phyloP scores from a whole-genome alignment of 345 rosid species.

The Nasturtium officinale region DNA sequence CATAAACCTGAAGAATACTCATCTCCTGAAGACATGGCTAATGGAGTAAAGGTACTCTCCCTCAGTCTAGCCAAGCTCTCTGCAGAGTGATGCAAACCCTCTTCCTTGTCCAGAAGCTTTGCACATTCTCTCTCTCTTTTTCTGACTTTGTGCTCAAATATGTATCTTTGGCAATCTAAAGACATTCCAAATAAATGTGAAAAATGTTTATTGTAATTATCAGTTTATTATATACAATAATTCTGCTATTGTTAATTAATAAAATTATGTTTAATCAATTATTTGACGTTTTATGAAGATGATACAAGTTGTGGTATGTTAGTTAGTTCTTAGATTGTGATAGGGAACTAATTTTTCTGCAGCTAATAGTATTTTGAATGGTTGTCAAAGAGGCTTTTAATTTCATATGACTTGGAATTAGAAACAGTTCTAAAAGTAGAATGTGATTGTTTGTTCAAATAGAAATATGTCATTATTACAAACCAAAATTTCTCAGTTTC shows the following conservation, averaged over 20 bases:
- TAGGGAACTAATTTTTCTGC: constrained; percentile 39
- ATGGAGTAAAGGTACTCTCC: constrained; percentile 84
- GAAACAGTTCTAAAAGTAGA: constrained; percentile 22
- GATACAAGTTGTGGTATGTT: constrained; percentile 25
- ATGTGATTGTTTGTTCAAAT: constrained; percentile 12
- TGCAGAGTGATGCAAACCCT: constrained; percentile 37
- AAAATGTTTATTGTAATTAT: neutral
- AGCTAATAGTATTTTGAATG: constrained; percentile 32
- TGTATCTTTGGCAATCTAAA: constrained; percentile 39
- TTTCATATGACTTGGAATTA: constrained; percentile 29
- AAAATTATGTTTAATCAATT: neutral
- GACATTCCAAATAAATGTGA: constrained; percentile 29
- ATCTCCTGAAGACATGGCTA: constrained; percentile 63
- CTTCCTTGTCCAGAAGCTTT: constrained; percentile 26
- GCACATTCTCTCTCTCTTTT: constrained; percentile 24
- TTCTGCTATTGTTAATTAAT: neutral
- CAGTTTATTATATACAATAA: neutral
- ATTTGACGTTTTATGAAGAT: constrained; percentile 13
- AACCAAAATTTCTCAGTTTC: constrained; percentile 30
- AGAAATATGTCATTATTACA: constrained; percentile 13
- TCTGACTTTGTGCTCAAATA: constrained; percentile 27
- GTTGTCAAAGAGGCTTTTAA: constrained; percentile 25
- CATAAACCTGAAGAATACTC: constrained; percentile 94
- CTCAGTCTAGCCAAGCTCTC: constrained; percentile 78
- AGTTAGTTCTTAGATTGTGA: constrained; percentile 32